A percentile compares a stretch with the other conserved stretches of the same genome.
Conservation (phyloP, 805 yeast species). For the Candida takata region DNA sequence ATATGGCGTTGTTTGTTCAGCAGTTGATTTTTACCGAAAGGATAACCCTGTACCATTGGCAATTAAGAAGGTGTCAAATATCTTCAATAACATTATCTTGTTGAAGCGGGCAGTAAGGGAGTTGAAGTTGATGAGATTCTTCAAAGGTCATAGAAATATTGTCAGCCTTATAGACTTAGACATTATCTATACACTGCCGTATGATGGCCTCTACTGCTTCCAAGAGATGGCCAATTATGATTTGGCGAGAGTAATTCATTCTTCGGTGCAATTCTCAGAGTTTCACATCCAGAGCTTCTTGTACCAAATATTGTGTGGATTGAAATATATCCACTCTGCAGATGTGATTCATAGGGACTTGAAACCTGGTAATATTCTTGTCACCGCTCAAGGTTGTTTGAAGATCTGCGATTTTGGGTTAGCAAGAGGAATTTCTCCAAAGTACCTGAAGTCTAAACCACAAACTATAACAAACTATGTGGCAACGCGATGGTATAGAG, state of each 20-base stretch:
- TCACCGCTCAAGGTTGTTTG: constrained; percentile 62
- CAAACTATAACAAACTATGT: constrained; percentile 72
- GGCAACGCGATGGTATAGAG: constrained; percentile 93
- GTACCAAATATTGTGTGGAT: constrained; percentile 80
- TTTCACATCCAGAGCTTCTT: constrained; percentile 70
- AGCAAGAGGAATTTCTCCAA: constrained; percentile 63
- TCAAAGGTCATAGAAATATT: constrained; percentile 82
- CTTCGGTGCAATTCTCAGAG: constrained; percentile 72
- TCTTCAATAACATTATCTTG: constrained; percentile 59
- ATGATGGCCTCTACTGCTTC: constrained; percentile 82
- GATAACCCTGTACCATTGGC: constrained; percentile 42
- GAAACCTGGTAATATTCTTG: constrained; percentile 85
- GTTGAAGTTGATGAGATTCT: constrained; percentile 68
- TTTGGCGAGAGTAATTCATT: constrained; percentile 72
- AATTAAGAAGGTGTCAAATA: constrained; percentile 70
- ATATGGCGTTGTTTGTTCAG: constrained; percentile 81
- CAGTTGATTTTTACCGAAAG: constrained; percentile 41
- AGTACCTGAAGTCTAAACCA: constrained; percentile 28
- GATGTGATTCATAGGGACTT: constrained; percentile 89
- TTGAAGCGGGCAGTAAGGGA: constrained; percentile 80
- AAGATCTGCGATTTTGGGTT: constrained; percentile 93
- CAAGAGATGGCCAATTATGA: constrained; percentile 84
- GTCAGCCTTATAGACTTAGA: constrained; percentile 71
- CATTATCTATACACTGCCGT: constrained; percentile 55
- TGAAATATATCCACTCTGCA: constrained; percentile 86